Evolutionary conservation across 2,329 filamentous ascomycete genomes (phyloP).

Genomic region (Nannizzia gypsea): DNA sequence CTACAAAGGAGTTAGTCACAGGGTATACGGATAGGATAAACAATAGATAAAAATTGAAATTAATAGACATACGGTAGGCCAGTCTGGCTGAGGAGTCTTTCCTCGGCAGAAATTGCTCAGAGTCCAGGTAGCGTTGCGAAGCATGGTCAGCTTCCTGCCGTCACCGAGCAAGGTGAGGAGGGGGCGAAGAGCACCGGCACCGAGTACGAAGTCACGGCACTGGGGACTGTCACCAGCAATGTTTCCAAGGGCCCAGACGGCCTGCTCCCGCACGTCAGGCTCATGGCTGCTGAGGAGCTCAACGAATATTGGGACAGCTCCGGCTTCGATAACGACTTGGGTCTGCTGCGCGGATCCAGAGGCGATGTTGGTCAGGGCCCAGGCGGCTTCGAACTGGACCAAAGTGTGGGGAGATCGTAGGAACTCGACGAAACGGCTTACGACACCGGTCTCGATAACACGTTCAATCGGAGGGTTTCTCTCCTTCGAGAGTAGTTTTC

Average conservation of each 20-base stretch:
- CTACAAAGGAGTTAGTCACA: constrained; percentile 36
- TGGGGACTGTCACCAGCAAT: constrained; percentile 97
- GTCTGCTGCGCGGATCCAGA: constrained; percentile 95
- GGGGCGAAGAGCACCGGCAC: constrained; percentile 80
- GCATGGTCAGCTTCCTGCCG: constrained; percentile 98
- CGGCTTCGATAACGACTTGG: constrained; percentile 96
- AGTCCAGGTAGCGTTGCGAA: constrained; percentile 97
- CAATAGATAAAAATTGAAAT: constrained; percentile 5
- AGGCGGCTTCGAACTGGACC: constrained; percentile 97
- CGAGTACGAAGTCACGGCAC: constrained; percentile 92
- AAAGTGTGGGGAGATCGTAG: constrained; percentile 93
- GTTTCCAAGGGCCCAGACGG: constrained; percentile 96
- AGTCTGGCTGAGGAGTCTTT: constrained; percentile 97
- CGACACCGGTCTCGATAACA: constrained; percentile 97
- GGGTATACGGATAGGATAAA: constrained; percentile 16
- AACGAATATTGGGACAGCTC: constrained; percentile 95
- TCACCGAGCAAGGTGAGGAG: constrained; percentile 83
- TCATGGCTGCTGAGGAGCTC: constrained; percentile 91
- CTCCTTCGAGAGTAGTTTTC: constrained; percentile 96
- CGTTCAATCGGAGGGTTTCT: constrained; percentile 98
- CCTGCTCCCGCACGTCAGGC: constrained; percentile 94
- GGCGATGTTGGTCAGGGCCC: constrained; percentile 98
- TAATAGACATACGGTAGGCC: constrained; percentile 59
- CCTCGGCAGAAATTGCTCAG: constrained; percentile 99
- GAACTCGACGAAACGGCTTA: constrained; percentile 95